A percentile compares a stretch with the other conserved stretches of the same genome.
Conservation (phyloP, 768 basidiomycete species). For the Hydnomerulius pinastri region DNA sequence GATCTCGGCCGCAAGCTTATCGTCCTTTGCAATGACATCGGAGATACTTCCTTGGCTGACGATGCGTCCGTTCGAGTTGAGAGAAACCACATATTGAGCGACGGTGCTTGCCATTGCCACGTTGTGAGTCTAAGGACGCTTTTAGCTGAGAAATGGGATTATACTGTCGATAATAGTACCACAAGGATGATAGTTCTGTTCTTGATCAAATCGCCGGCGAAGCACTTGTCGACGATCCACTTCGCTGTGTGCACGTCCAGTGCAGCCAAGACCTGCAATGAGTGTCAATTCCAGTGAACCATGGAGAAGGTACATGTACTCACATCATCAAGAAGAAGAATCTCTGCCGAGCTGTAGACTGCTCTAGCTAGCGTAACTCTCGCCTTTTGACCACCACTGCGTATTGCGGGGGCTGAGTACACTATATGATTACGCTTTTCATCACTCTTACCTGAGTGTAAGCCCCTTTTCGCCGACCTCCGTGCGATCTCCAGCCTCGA, state of each 20-base stretch:
- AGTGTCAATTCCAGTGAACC: background rate
- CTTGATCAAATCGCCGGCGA: slow-evolving; percentile 45
- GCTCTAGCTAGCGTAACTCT: slow-evolving; percentile 59
- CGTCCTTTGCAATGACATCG: slow-evolving; percentile 46
- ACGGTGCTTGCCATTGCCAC: slow-evolving; percentile 28
- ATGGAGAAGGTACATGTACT: background rate
- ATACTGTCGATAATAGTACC: slow-evolving; percentile 29
- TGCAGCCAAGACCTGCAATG: slow-evolving; percentile 46
- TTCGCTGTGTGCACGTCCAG: slow-evolving; percentile 62
- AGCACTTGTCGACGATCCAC: slow-evolving; percentile 50
- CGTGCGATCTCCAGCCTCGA: slow-evolving; percentile 63
- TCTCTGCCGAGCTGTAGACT: slow-evolving; percentile 59
- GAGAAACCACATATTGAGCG: slow-evolving; percentile 48
- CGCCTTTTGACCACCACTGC: slow-evolving; percentile 58
- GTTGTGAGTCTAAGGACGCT: slow-evolving; percentile 31
- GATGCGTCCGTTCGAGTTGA: slow-evolving; percentile 55
- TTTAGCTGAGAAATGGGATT: background rate
- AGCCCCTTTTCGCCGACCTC: slow-evolving; percentile 75
- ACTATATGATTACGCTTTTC: background rate
- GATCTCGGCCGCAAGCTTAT: slow-evolving; percentile 26
- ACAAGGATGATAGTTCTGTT: slow-evolving; percentile 55
- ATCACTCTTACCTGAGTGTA: slow-evolving; percentile 42
- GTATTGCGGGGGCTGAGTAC: background rate
- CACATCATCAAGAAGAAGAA: slow-evolving; percentile 74
- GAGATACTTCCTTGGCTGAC: slow-evolving; percentile 49